phyloP scores from a whole-genome alignment of 345 rosid genomes.

The Salix brachista region DNA sequence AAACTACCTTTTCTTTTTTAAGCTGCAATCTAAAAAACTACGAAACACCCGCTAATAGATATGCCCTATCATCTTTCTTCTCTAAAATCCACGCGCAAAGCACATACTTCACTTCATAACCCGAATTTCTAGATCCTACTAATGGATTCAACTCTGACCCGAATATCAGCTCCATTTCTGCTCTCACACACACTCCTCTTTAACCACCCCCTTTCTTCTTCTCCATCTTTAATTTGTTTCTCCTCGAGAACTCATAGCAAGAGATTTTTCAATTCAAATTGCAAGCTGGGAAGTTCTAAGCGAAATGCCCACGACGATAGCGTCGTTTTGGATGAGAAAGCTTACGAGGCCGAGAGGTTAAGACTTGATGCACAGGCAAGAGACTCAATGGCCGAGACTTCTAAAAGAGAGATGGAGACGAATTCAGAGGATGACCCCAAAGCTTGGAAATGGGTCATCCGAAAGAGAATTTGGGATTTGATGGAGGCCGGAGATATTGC shows the following conservation, averaged over 20 bases:
- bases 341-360: conserved; percentile 62
- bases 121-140: neutral
- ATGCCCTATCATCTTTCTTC: neutral
- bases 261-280: neutral
- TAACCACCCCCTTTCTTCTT: neutral
- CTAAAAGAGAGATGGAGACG: conserved; percentile 37
- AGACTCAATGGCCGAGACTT: conserved; percentile 58
- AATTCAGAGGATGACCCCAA: conserved; percentile 46
- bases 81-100: neutral
- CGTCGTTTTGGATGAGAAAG: conserved; percentile 44
- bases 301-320: conserved; percentile 4
- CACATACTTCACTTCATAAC: neutral
- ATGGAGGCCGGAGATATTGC: conserved; percentile 71
- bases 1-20: no score
- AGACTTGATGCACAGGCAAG: conserved; percentile 66
- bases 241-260: neutral
- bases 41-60: neutral
- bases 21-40: no score
- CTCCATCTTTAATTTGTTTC: neutral
- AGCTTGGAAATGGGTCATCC: conserved; percentile 90
- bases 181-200: conserved; percentile 9
- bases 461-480: conserved; percentile 77
- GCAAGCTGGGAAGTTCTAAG: conserved; percentile 20
- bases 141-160: conserved; percentile 36
- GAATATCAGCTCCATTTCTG: conserved; percentile 36